A percentile compares a stretch with the other conserved stretches of the same genome.
Conservation (phyloP, 1,284 basidiomycete species). For the Dichomitus squalens region DNA sequence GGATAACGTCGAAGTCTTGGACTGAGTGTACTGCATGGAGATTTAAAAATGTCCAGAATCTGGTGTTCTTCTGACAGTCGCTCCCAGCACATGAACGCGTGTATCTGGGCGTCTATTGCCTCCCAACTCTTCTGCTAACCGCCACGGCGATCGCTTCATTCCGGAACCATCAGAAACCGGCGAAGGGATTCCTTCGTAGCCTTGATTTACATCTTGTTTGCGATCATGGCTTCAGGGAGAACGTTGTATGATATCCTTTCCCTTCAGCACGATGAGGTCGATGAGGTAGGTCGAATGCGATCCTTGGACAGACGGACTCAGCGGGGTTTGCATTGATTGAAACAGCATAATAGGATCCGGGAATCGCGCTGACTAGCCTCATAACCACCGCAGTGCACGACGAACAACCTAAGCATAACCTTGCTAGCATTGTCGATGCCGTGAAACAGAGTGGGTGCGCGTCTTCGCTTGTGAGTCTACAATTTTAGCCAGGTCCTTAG, state of each 20-base stretch:
- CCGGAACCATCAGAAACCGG: too few relatives aligned
- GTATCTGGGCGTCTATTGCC: too few relatives aligned
- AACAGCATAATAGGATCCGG: slow-evolving; percentile 20
- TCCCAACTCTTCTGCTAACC: too few relatives aligned
- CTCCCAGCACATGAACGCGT: too few relatives aligned
- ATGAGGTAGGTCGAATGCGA: slow-evolving; percentile 12
- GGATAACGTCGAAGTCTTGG: background rate
- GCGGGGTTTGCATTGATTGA: slow-evolving; percentile 1
- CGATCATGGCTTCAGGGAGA: background rate
- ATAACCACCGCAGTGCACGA: slow-evolving; percentile 30
- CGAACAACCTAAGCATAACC: slow-evolving; percentile 20
- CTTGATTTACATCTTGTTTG: background rate
- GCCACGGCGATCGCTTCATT: background rate
- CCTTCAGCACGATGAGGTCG: slow-evolving; percentile 10
- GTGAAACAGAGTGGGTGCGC: slow-evolving; percentile 20
- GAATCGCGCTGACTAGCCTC: slow-evolving; percentile 25
- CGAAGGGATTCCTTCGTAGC: background rate
- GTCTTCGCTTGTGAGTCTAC: slow-evolving; percentile 26
- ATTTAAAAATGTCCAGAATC: too few relatives aligned
- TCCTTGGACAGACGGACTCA: too few relatives aligned
- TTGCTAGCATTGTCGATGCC: slow-evolving; percentile 24
- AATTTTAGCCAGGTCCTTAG: background rate
- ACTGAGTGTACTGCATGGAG: background rate
- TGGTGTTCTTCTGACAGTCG: too few relatives aligned
- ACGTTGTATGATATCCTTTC: background rate